A percentile compares a stretch with the other conserved stretches of the same genome.
These are phyloP conservation scores for Aspergillus sp. DNA, from an alignment of 2,329 filamentous ascomycete genomes.

Conservation along the genomic window DNA sequence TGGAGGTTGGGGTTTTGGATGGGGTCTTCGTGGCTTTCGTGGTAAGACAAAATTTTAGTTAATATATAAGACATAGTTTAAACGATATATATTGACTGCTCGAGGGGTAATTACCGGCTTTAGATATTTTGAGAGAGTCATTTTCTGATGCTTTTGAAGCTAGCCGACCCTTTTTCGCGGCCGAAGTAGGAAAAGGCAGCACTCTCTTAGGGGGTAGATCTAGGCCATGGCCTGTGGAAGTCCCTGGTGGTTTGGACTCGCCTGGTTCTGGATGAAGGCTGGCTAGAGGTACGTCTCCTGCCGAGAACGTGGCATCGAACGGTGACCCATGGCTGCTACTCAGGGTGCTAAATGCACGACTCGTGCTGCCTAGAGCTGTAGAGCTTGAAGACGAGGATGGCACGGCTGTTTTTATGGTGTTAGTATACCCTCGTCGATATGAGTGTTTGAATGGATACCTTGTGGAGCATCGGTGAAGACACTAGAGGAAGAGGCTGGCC, in stretches of 20 bases:
- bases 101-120: background rate
- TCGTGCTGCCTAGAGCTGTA: background rate
- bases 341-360: background rate
- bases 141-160: background rate
- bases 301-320: background rate
- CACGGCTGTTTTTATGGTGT: background rate
- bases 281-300: background rate
- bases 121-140: background rate
- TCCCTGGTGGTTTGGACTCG: conserved; percentile 12
- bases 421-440: background rate
- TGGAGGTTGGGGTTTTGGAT: background rate
- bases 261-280: background rate
- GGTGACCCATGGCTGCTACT: conserved; percentile 3
- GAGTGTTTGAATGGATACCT: conserved; percentile 1
- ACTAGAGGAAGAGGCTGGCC: background rate
- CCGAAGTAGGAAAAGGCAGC: conserved; percentile 40
- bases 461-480: background rate
- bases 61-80: background rate
- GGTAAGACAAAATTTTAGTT: background rate
- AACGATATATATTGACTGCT: background rate
- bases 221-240: conserved; percentile 29
- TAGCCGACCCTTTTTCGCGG: conserved; percentile 18
- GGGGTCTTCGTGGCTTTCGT: background rate
- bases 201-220: conserved; percentile 45
- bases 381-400: conserved; percentile 15